Conservation (phyloP, 202 grass and related monocot genomes). For the Bolboschoenoplectus hybrid region DNA sequence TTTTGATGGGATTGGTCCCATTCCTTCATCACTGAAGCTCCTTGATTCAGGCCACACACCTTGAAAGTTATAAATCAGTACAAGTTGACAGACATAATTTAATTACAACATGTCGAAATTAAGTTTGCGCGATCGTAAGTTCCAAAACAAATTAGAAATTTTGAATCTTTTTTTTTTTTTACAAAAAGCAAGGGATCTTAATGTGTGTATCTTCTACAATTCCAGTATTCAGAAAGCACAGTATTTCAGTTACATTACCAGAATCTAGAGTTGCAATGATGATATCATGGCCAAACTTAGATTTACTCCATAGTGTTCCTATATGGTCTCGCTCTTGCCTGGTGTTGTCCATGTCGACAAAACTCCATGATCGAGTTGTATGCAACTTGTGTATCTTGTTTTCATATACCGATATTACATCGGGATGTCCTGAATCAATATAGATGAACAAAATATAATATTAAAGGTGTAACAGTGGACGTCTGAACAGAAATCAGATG, state of each 20-base stretch:
- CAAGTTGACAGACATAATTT: not conserved
- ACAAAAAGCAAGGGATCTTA: too few species aligned
- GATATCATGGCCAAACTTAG: constrained; percentile 57
- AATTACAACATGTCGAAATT: not conserved
- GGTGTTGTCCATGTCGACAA: constrained; percentile 61
- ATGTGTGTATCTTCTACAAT: too few species aligned
- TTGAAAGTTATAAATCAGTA: not conserved
- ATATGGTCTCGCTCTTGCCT: not conserved
- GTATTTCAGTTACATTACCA: constrained; percentile 41
- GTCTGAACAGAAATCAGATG: too few species aligned
- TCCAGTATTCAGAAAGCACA: not conserved
- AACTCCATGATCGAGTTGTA: constrained; percentile 80
- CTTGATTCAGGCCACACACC: constrained; percentile 84
- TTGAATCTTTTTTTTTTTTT: not conserved
- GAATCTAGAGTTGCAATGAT: constrained; percentile 78
- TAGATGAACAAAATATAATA: not conserved
- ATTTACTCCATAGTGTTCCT: constrained; percentile 51
- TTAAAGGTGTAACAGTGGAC: not conserved
- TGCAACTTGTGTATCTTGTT: constrained; percentile 68
- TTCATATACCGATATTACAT: constrained; percentile 59
- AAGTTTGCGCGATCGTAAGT: not conserved
- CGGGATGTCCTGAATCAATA: constrained; percentile 52
- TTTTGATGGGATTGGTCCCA: constrained; percentile 50
- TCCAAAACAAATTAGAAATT: not conserved
- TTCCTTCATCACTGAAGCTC: constrained; percentile 67